Base-by-base conservation (phyloP, 768 basidiomycete genomes). In the Phaeotremella skinneri region DNA sequence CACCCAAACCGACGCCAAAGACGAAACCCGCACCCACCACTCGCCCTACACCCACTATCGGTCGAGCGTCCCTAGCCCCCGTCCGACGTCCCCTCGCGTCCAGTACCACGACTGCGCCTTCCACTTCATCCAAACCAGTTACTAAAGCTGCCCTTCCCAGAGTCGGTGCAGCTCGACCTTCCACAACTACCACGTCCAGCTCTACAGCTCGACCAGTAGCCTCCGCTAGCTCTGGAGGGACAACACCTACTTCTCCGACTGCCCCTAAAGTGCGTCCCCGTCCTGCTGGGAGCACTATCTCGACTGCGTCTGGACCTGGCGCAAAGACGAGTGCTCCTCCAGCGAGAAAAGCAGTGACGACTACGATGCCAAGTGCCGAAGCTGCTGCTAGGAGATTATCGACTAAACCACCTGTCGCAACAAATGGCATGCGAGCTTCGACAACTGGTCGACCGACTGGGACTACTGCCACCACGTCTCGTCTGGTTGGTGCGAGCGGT, bases 1-100 rank as follows among this genome's bases (percentile, higher is more conserved):
- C 55, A 41, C 49, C 55, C 32, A 56, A 62, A 49, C 55, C 60
- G 3, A 25, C 32, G 48, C 55, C n/a, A 53, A 56, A 27, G 14
- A 27, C 34, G 37, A 9, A 4, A 13, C 17, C 54, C 20, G n/a
- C 43, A 14, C 31, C 55, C 11, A 25, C 55, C 54, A 39, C 49
- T 25, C 29, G 49, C n/a, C 30, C 39, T 7, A 13, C 27, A 2
- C 39, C 34, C 9, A 32, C 53, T 4, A 20, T 21, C 7, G 43
- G 13, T 27, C 60, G 60, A 48, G 49, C 39, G 27, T 57, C 60
- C 21, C 55, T 52, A 2, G 60, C 55, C 7, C 43, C 55, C 20
- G 23, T 41, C 31, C 45, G 39, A 41, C 53, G 30, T 27, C 56
- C 59, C 20, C 4, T n/a, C 6, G 47, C 14, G 11, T 55, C 54